Conservation (phyloP, 331 rosid species). For the Stylosanthes scabra region DNA sequence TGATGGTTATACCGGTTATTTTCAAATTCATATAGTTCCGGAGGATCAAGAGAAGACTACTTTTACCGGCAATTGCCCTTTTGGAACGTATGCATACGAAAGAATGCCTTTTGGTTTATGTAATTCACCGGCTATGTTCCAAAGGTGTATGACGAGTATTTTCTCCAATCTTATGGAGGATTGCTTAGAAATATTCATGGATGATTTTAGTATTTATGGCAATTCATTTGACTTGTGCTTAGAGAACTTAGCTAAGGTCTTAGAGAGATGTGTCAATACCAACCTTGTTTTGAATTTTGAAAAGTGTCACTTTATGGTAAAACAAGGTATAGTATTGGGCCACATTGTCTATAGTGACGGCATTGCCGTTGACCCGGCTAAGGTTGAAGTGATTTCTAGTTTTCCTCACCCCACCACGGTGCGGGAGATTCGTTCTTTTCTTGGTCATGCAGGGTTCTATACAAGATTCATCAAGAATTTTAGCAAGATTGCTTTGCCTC, state of each 20-base stretch:
- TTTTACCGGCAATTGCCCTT: background rate
- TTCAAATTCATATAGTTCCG: background rate
- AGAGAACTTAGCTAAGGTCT: too few species aligned
- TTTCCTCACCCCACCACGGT: too few species aligned
- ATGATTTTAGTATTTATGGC: background rate
- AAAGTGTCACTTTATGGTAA: background rate
- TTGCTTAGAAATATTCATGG: background rate
- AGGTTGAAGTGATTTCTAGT: too few species aligned
- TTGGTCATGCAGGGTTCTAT: background rate
- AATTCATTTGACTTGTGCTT: background rate
- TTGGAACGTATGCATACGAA: background rate
- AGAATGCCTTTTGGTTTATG: background rate
- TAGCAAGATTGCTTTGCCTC: background rate
- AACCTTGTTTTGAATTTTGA: background rate
- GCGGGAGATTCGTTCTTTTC: background rate
- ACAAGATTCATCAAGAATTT: background rate
- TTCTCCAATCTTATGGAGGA: background rate
- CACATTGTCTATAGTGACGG: background rate
- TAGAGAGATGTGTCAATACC: background rate
- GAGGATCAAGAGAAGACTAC: background rate
- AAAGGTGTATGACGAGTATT: background rate
- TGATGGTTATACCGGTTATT: background rate
- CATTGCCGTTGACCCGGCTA: background rate
- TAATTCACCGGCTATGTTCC: background rate
- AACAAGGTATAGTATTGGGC: background rate